These are phyloP conservation scores for Fusarium metavorans DNA, from an alignment of 2,329 filamentous ascomycete genomes.

Conservation along the genomic window DNA sequence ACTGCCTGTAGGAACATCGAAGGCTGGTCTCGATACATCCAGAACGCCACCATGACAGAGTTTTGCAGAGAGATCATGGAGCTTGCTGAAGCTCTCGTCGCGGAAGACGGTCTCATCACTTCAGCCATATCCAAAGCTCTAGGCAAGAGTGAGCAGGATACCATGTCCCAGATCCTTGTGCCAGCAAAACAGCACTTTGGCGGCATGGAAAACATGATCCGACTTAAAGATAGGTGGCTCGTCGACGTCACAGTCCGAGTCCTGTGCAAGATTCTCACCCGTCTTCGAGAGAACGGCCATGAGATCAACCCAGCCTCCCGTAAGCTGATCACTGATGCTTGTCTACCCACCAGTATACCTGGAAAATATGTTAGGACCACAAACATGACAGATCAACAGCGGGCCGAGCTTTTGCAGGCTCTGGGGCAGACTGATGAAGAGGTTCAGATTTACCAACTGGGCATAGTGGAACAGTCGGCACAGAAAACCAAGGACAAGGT, in stretches of 20 bases:
- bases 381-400: constrained; percentile 84
- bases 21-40: constrained; percentile 80
- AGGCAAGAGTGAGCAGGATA: constrained; percentile 52
- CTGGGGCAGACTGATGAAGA: constrained; percentile 70
- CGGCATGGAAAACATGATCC: constrained; percentile 87
- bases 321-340: constrained; percentile 73
- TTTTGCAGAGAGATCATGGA: constrained; percentile 97
- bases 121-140: constrained; percentile 67
- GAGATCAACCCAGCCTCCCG: constrained; percentile 72
- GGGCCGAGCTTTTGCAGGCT: constrained; percentile 80
- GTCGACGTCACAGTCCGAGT: constrained; percentile 85
- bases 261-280: constrained; percentile 84
- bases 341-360: constrained; percentile 66
- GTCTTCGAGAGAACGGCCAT: constrained; percentile 82
- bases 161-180: constrained; percentile 54
- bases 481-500: constrained; percentile 48
- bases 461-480: constrained; percentile 41
- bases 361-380: constrained; percentile 75
- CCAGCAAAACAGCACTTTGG: constrained; percentile 64
- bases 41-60: constrained; percentile 85
- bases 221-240: constrained; percentile 88
- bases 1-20: constrained; percentile 88
- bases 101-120: constrained; percentile 85
- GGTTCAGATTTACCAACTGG: constrained; percentile 61
- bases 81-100: constrained; percentile 86